Conservation (phyloP, 805 yeast genomes). For the Yarrowia sp. region DNA sequence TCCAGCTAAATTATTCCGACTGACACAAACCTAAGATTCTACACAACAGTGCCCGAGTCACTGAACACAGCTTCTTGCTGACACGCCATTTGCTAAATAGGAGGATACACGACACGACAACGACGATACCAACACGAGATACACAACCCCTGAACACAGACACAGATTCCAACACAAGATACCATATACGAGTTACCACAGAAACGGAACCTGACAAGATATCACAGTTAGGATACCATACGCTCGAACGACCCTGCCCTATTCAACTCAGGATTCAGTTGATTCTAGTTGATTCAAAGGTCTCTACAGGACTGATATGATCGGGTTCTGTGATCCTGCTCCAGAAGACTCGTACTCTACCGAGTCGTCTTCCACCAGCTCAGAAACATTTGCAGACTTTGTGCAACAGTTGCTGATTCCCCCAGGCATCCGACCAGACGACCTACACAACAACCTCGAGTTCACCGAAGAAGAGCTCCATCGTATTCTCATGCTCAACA, state of each 20-base stretch:
- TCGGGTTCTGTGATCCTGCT: slow-evolving; percentile 21
- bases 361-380: slow-evolving; percentile 2
- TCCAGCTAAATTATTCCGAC: too few species aligned
- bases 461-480: slow-evolving; percentile 7
- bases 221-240: neutral
- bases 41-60: too few species aligned
- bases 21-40: too few species aligned
- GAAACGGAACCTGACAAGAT: neutral
- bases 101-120: neutral
- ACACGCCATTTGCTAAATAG: too few species aligned
- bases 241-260: neutral
- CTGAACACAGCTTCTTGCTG: too few species aligned
- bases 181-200: neutral
- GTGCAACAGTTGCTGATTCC: slow-evolving; percentile 1
- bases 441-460: neutral
- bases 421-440: neutral
- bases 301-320: neutral
- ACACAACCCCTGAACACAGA: neutral
- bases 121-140: neutral
- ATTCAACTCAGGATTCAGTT: too few species aligned
- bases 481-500: neutral
- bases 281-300: too few species aligned
- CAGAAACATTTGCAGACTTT: slow-evolving; percentile 2
- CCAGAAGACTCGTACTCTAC: slow-evolving; percentile 17
- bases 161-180: neutral